phyloP scores from a whole-genome alignment of 2,329 filamentous ascomycete genomes.

The Lanzia echinophila region DNA sequence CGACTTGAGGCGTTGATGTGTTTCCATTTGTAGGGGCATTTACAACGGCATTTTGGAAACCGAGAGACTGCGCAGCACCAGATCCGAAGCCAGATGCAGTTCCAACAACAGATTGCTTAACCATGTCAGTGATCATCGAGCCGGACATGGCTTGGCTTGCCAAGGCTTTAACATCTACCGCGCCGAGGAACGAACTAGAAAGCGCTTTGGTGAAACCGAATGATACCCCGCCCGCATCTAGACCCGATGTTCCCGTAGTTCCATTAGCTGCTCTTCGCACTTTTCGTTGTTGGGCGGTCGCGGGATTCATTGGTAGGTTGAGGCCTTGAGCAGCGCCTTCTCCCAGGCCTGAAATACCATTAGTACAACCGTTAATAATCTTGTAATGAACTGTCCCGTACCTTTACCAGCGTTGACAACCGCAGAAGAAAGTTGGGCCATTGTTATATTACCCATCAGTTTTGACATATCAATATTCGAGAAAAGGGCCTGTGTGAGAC shows the following conservation, averaged over 20 bases:
- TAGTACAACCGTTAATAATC: not conserved
- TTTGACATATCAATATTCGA: conserved; percentile 8
- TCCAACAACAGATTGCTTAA: not conserved
- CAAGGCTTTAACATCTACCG: conserved; percentile 2
- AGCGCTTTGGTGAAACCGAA: conserved; percentile 8
- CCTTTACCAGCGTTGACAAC: conserved; percentile 5
- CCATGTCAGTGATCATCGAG: not conserved
- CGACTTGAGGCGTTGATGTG: not conserved
- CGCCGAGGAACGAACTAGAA: conserved; percentile 6
- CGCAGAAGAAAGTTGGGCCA: conserved; percentile 4
- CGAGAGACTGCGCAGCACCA: not conserved
- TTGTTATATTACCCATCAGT: not conserved
- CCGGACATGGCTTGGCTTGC: conserved; percentile 3
- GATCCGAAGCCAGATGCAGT: conserved; percentile 2
- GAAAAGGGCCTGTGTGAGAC: conserved; percentile 1
- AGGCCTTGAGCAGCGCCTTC: conserved; percentile 8
- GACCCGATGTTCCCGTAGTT: not conserved
- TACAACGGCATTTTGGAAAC: not conserved
- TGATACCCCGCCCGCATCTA: not conserved
- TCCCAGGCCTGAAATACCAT: not conserved
- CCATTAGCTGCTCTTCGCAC: not conserved
- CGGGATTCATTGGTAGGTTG: not conserved
- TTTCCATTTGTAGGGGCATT: not conserved
- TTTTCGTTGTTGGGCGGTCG: not conserved
- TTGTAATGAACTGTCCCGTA: not conserved